Evolutionary conservation across 345 rosid species (phyloP).

Genomic region (Balakata baccata): DNA sequence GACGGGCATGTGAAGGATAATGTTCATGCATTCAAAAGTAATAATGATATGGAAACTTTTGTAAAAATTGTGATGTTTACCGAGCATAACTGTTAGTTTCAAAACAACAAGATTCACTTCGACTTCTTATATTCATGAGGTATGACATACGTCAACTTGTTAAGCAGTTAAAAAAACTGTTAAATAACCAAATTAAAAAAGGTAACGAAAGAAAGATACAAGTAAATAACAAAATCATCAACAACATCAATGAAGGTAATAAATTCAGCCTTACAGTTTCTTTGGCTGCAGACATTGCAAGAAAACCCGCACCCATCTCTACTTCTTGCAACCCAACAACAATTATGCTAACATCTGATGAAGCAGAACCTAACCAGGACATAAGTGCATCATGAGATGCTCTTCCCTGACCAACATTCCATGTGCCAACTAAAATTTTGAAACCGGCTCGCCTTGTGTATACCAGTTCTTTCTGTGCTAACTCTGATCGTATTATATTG

Average conservation of each 20-base stretch:
- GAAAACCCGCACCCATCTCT: slow-evolving; percentile 98
- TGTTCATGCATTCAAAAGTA: not conserved
- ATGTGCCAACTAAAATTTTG: slow-evolving; percentile 74
- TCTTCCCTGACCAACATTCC: slow-evolving; percentile 99
- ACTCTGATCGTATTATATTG: slow-evolving; percentile 50
- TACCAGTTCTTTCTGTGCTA: slow-evolving; percentile 47
- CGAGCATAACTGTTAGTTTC: not conserved
- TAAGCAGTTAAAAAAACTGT: no score
- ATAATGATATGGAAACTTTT: not conserved
- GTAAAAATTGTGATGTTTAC: not conserved
- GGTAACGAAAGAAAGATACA: no score
- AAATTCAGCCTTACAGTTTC: slow-evolving; percentile 70
- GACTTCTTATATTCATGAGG: no score
- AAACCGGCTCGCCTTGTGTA: slow-evolving; percentile 56
- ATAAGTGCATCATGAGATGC: slow-evolving; percentile 70
- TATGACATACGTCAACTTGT: no score
- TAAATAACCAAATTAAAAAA: no score
- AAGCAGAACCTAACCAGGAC: slow-evolving; percentile 77
- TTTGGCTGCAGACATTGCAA: slow-evolving; percentile 98
- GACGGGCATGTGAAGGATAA: not conserved
- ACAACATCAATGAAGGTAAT: not conserved
- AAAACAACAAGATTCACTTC: no score
- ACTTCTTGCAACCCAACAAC: slow-evolving; percentile 95
- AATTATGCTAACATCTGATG: slow-evolving; percentile 81
- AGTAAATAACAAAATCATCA: not conserved